phyloP scores from a whole-genome alignment of 768 basidiomycete genomes.

The Lyophyllum decastes region DNA sequence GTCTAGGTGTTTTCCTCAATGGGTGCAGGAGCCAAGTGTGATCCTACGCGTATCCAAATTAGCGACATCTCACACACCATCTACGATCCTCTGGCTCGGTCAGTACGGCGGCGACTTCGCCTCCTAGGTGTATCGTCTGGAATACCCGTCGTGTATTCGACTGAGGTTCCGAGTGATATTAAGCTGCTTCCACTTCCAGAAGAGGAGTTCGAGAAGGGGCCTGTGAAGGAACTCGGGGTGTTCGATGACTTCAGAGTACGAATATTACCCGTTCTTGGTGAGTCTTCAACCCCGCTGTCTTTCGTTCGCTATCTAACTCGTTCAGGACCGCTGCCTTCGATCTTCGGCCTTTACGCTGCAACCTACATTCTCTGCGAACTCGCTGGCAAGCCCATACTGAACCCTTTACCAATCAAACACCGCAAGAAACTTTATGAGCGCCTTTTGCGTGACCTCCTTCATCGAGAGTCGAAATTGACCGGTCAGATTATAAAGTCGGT shows the following conservation, averaged over 20 bases:
- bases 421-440: slow-evolving; percentile 83
- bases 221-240: slow-evolving; percentile 84
- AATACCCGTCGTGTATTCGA: slow-evolving; percentile 92
- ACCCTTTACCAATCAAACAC: slow-evolving; percentile 85
- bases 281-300: slow-evolving; percentile 14
- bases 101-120: slow-evolving; percentile 79
- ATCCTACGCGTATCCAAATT: slow-evolving; percentile 94
- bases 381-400: slow-evolving; percentile 78
- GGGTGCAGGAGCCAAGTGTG: slow-evolving; percentile 94
- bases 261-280: slow-evolving; percentile 89
- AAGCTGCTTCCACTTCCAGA: slow-evolving; percentile 88
- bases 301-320: background rate
- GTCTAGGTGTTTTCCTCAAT: slow-evolving; percentile 94
- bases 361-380: slow-evolving; percentile 88
- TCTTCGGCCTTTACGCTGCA: slow-evolving; percentile 90
- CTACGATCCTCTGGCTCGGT: slow-evolving; percentile 93
- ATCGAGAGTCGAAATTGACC: slow-evolving; percentile 70
- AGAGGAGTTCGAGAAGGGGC: slow-evolving; percentile 88
- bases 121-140: slow-evolving; percentile 59
- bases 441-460: slow-evolving; percentile 73
- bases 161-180: slow-evolving; percentile 88
- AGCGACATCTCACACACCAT: slow-evolving; percentile 90
- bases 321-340: slow-evolving; percentile 77
- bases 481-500: slow-evolving; percentile 63
- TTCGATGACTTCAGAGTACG: slow-evolving; percentile 94